Conservation (phyloP, 352 stramenopile genomes). For the Pythium vanterpoolii region DNA sequence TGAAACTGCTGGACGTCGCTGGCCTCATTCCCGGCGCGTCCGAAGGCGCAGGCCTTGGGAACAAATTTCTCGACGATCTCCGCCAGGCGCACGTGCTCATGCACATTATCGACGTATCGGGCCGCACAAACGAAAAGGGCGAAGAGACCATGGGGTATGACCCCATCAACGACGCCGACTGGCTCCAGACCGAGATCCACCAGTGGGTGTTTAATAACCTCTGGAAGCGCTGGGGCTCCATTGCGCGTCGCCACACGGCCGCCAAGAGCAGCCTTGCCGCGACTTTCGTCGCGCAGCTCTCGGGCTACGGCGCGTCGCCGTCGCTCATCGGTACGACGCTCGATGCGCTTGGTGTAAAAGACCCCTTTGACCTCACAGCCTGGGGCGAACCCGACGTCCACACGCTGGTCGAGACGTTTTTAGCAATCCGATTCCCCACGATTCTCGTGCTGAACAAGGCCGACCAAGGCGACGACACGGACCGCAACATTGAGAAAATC, state of each 20-base stretch:
- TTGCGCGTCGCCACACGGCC: slow-evolving; percentile 66
- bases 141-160: slow-evolving; percentile 86
- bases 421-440: slow-evolving; percentile 80
- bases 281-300: slow-evolving; percentile 76
- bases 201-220: slow-evolving; percentile 89
- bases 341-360: slow-evolving; percentile 55
- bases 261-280: slow-evolving; percentile 65
- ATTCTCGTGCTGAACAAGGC: slow-evolving; percentile 89
- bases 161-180: slow-evolving; percentile 87
- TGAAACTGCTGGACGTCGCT: slow-evolving; percentile 84
- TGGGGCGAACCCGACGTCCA: slow-evolving; percentile 71
- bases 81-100: slow-evolving; percentile 87
- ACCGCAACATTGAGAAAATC: slow-evolving; percentile 86
- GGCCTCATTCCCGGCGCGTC: slow-evolving; percentile 81
- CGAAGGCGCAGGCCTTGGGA: slow-evolving; percentile 94
- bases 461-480: slow-evolving; percentile 80
- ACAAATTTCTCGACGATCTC: slow-evolving; percentile 97
- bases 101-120: slow-evolving; percentile 89
- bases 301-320: slow-evolving; percentile 73
- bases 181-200: slow-evolving; percentile 84
- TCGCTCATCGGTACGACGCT: slow-evolving; percentile 73
- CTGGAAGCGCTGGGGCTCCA: slow-evolving; percentile 79
- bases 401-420: slow-evolving; percentile 70
- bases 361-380: slow-evolving; percentile 52
- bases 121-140: slow-evolving; percentile 88